Evolutionary conservation across 257 asterid genomes (phyloP), one percentile per base, ranked within the genome.

Genomic region (Eustoma russellianum): DNA sequence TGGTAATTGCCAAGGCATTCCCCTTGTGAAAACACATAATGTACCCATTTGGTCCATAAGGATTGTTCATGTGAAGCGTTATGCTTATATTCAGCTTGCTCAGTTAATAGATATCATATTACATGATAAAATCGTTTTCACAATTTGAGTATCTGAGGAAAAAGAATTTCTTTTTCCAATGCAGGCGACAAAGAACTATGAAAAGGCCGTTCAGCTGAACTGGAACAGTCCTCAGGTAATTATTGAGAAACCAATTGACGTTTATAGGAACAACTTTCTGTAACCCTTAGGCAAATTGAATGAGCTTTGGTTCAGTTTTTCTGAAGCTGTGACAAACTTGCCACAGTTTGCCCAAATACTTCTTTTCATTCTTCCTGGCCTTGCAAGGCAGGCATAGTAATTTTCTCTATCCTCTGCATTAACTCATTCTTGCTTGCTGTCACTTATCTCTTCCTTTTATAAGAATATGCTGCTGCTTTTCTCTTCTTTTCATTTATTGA

Each of bases 161-260:
- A 38, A 3, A 0, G 7, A 38, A 11, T 8, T 7, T 38, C 7
- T 61, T 70, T 59, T 38, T 56, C 61, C 19, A 71, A 62, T 74
- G 61, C 88, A 92, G 99, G 97, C 99, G 43, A 81, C 97, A 56
- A 83, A 75, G 64, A 86, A 92, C 48, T 92, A 92, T 56, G 97
- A 88, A 62, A 92, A 83, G 72, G 97, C 99, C 46, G 96, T 92
- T 50, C 88, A 88, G 66, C 99, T 92, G 68, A 88, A 85, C 59
- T 92, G 99, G 99, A 92, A 92, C 77, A 92, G 97, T 74, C 97
- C 97, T 57, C 99, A 88, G 97, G 99, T 92, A 78, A 73, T 18
- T 70, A 41, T 49, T 57, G 12, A 40, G 59, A 61, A 48, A 2
- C 8, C 5, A 19, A 15, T 50, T 38, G 13, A 30, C 13, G 52